Evolutionary conservation across 2,329 filamentous ascomycete genomes (phyloP).

Genomic region (Grosmannia huntii): DNA sequence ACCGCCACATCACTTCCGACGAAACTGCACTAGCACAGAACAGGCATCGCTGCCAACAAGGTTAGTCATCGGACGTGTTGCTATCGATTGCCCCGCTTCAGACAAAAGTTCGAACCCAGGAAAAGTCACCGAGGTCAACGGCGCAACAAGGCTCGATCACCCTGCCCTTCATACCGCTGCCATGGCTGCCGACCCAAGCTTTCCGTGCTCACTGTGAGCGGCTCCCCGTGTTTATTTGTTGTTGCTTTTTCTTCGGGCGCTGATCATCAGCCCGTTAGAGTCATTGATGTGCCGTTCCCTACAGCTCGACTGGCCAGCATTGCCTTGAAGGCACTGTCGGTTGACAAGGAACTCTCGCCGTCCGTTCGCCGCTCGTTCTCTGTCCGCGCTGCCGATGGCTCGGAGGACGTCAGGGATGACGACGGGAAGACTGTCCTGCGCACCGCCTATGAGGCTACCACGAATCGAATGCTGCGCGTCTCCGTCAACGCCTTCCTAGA

Average conservation of each 20-base stretch:
- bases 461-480: conserved; percentile 92
- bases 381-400: conserved; percentile 15
- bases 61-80: not conserved
- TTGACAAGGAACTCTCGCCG: conserved; percentile 81
- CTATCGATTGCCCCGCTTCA: not conserved
- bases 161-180: not conserved
- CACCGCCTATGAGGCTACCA: conserved; percentile 74
- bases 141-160: not conserved
- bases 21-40: not conserved
- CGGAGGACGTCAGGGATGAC: conserved; percentile 5
- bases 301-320: conserved; percentile 63
- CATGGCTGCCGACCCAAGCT: conserved; percentile 30
- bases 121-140: not conserved
- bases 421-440: conserved; percentile 37
- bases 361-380: conserved; percentile 63
- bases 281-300: conserved; percentile 68
- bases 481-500: conserved; percentile 96
- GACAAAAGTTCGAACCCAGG: not conserved
- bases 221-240: conserved; percentile 14
- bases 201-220: conserved; percentile 52
- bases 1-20: conserved; percentile 1
- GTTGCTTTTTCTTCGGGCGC: conserved; percentile 1
- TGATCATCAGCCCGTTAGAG: conserved; percentile 27
- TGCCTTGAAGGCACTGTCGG: conserved; percentile 62
- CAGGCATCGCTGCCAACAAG: too few species aligned